Percentiles rank a stretch among this genome's conserved stretches.
These are phyloP conservation scores for Zalaria sp. DNA, from an alignment of 2,329 filamentous ascomycete genomes.

Conservation along the genomic window DNA sequence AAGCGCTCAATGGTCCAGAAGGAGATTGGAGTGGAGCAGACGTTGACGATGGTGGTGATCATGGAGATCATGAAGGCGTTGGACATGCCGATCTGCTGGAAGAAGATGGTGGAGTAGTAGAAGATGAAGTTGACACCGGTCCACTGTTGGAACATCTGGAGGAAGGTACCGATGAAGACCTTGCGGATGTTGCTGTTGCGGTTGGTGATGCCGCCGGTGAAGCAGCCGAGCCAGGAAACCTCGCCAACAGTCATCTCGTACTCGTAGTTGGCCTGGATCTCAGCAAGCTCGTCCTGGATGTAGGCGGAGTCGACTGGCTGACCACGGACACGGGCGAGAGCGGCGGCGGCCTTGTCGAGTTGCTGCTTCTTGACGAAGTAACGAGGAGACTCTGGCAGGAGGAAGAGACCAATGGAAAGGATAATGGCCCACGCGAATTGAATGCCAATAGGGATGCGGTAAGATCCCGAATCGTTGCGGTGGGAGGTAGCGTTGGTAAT, in stretches of 20 bases:
- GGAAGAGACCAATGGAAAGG: conserved; percentile 53
- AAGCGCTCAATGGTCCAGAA: conserved; percentile 78
- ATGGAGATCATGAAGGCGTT: conserved; percentile 75
- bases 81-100: conserved; percentile 58
- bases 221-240: conserved; percentile 51
- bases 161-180: conserved; percentile 28
- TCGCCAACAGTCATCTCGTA: conserved; percentile 60
- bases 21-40: conserved; percentile 69
- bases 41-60: conserved; percentile 81
- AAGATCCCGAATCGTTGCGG: conserved; percentile 48
- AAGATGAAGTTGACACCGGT: conserved; percentile 92
- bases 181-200: conserved; percentile 38
- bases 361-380: conserved; percentile 70
- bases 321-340: conserved; percentile 58
- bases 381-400: conserved; percentile 73
- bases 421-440: conserved; percentile 74
- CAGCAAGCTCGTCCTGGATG: conserved; percentile 65
- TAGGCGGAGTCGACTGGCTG: conserved; percentile 59
- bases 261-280: conserved; percentile 81
- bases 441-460: conserved; percentile 67
- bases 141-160: conserved; percentile 41
- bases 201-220: conserved; percentile 38
- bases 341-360: conserved; percentile 48
- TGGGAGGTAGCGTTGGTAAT: conserved; percentile 60
- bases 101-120: conserved; percentile 62